Percentiles rank a stretch among this genome's conserved stretches.
phyloP scores from a whole-genome alignment of 306 rosid species.

The Cucurbita pepo region DNA sequence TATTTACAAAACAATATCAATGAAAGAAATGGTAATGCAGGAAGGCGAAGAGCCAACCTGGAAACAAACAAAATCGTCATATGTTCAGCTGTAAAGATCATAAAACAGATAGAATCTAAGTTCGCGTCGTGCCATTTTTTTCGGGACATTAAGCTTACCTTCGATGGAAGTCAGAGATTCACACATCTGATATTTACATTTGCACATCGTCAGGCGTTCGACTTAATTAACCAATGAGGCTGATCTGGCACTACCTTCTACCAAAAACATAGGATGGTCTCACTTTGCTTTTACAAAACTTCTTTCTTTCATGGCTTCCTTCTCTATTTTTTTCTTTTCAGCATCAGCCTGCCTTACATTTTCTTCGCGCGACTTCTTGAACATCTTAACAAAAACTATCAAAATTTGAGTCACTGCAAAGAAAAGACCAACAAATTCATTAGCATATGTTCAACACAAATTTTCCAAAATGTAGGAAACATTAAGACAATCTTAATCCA shows the following conservation, averaged over 20 bases:
- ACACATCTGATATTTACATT: neutral
- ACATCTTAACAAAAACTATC: conserved; percentile 64
- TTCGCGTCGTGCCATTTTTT: neutral
- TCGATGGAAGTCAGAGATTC: neutral
- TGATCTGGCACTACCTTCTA: neutral
- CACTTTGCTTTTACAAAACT: conserved; percentile 17
- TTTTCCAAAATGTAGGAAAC: neutral
- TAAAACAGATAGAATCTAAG: neutral
- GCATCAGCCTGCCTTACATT: conserved; percentile 74
- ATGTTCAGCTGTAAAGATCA: neutral
- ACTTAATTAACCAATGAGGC: neutral
- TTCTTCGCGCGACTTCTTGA: conserved; percentile 89
- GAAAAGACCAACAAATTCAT: neutral
- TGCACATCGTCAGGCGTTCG: neutral
- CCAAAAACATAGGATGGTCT: neutral
- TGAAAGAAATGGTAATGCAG: neutral
- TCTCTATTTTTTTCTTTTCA: conserved; percentile 75
- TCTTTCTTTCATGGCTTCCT: conserved; percentile 83
- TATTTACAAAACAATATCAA: neutral
- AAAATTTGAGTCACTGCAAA: conserved; percentile 86
- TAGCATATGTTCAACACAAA: neutral
- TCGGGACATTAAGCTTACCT: neutral
- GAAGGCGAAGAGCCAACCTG: neutral
- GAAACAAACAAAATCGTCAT: neutral
- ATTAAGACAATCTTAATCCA: neutral